Evolutionary conservation across 2,329 filamentous ascomycete genomes (phyloP), one percentile per base, ranked within the genome.

Genomic region (Hypoxylon sp.): DNA sequence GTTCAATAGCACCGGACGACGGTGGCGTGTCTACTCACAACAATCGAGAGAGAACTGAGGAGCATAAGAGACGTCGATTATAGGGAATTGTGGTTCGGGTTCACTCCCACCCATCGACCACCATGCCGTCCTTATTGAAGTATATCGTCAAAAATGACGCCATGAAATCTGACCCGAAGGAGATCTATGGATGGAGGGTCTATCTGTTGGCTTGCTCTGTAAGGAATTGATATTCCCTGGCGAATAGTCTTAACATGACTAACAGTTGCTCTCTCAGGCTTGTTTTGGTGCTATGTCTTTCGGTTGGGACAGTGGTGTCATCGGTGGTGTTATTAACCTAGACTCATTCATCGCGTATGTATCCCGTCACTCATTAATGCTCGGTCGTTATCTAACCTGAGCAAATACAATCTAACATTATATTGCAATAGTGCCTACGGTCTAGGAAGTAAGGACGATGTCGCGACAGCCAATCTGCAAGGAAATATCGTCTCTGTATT

Each of bases 131-230:
- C 48, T 2, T 77, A 52, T 75, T 84, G 61, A 78, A 73, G 65
- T 82, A 80, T 71, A 83, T 86, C 69, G 82, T 85, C 68, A 82
- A 81, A 73, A 86, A 86, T 76, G 83, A 92, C 74, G 87, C 90
- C 60, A 91, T 91, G 82, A 87, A 84, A 76, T 80, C 82, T 57
- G 90, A 92, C 75, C 90, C 90, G 13, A 83, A 84, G 14, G 87
- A 91, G 77, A 88, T 92, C 65, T 92, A 92, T 77, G 89, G 89
- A 73, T 92, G 90, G 89, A 85, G 89, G 57, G 88, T 91, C 3
- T 90, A 89, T 67, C 80, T 87, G 55, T 80, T 91, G 62, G 89
- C 90, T 21, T 87, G 84, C 68, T 90, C 89, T 49, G 82, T 83
- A 72, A 73, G 80, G 69, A n/a, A 63, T 17, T 19, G 1, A 3